Evolutionary conservation across 805 yeast species (phyloP), one percentile per base, ranked within the genome.

Genomic region (Zygoascus flipseniorum): DNA sequence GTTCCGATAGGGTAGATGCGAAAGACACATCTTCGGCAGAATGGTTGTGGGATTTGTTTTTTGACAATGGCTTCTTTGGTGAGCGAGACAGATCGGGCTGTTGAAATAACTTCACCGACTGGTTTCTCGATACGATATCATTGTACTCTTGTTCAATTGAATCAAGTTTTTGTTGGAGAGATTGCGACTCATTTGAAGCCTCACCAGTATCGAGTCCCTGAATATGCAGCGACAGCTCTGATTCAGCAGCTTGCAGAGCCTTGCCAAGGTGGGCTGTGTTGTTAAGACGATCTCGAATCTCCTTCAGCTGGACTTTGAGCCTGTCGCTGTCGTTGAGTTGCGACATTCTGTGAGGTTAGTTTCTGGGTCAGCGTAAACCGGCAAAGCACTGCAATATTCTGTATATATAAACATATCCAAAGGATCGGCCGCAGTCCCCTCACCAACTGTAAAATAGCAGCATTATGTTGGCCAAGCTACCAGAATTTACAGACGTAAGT

Each of bases 1-100:
- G 61, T 51, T 68, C 68, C 19, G 67, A 61, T 28, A 69, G 56
- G 16, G 67, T 68, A 10, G 69, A 52, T 1, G 63, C 70, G 52
- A 69, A 69, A 35, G 62, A 56, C 32, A 64, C 54, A 50, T 67
- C 63, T 39, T 56, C 59, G 13, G 58, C n/a, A 23, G 23, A 45
- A 19, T 28, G 49, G 37, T 19, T 43, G 46, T 23, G 26, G 39
- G 13, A 13, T 35, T n/a, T 35, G 39, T 11, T 13, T 13, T 35
- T 35, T 35, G 39, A 11, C 13, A 35, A 11, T 11, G 4, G 13
- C 39, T 35, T 35, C 39, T 35, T 35, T 13, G 39, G 39, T 5
- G 39, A 35, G 39, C 16, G 39, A 5, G 47, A 47, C 32, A 32
- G 23, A 23, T 39, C 13, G 43, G 52, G 11, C 18, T 14, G 35